Base-by-base conservation (phyloP, 768 basidiomycete species). In the Tylopilus felleus region DNA sequence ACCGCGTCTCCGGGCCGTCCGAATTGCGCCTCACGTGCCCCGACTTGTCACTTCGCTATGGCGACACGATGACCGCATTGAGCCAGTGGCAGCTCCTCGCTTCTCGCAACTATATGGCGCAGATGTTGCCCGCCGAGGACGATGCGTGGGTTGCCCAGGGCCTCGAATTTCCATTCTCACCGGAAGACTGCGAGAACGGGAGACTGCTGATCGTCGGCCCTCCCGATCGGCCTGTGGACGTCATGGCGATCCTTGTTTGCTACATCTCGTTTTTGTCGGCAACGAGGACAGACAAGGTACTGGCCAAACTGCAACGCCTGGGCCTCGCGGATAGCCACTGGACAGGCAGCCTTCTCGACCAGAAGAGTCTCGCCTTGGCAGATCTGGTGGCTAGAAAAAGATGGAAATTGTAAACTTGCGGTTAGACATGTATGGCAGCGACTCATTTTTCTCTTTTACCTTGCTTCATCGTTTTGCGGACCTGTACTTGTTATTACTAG, bases 21-120 rank as follows among this genome's bases (percentile, higher is more conserved):
- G 43, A 46, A 17, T 1, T 59, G 28, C 27, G 14, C 5, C 19
- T 59, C 13, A 44, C 10, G 16, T 57, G 55, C 14, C 58, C 58
- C 19, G 13, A 17, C 5, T 42, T 49, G 45, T 16, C 40, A 14
- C 48, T 40, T 19, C 12, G 12, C 12, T 17, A 41, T 13, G 7
- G 9, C 17, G 17, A 38, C 16, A 10, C 17, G 9, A 5, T 35
- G 1, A 52, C 51, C 5, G 44, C 48, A 16, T 33, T 58, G 38
- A 45, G 14, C 7, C 9, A 16, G 6, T 23, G 21, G 9, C 54
- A 58, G 21, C 47, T 58, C 4, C 12, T 14, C 13, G 4, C 47
- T 8, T 42, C 55, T 1, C 38, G 51, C 9, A 33, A 39, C 17
- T 57, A 27, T 6, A 41, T 59, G 16, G 12, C 35, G 2, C 2